phyloP scores from a whole-genome alignment of 2,329 filamentous ascomycete species.

The Aaosphaeria arxii region DNA sequence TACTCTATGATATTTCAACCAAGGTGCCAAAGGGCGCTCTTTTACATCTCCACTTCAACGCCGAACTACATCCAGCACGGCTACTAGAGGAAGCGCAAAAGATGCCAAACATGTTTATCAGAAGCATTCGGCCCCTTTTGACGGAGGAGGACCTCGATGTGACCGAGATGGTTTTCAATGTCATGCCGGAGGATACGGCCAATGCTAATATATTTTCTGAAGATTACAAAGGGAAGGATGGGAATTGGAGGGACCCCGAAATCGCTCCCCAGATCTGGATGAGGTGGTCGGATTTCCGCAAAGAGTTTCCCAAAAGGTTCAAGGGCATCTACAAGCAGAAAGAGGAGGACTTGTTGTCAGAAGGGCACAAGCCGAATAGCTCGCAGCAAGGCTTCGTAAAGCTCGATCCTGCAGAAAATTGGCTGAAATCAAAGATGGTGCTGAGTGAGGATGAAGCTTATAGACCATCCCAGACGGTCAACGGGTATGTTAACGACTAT shows the following conservation, averaged over 20 bases:
- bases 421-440: slow-evolving; percentile 62
- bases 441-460: slow-evolving; percentile 62
- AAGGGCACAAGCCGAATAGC: slow-evolving; percentile 6
- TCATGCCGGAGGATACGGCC: slow-evolving; percentile 35
- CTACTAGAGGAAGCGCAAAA: slow-evolving; percentile 55
- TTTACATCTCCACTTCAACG: slow-evolving; percentile 75
- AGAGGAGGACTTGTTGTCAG: slow-evolving; percentile 1
- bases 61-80: slow-evolving; percentile 62
- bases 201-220: slow-evolving; percentile 47
- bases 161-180: slow-evolving; percentile 63
- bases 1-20: slow-evolving; percentile 55
- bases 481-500: slow-evolving; percentile 50
- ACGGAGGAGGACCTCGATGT: slow-evolving; percentile 42
- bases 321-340: slow-evolving; percentile 6
- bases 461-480: slow-evolving; percentile 43
- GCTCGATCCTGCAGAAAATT: slow-evolving; percentile 40
- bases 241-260: slow-evolving; percentile 16
- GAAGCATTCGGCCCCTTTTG: slow-evolving; percentile 55
- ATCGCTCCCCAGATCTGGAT: slow-evolving; percentile 35
- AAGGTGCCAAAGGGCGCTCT: slow-evolving; percentile 69
- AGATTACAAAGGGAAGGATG: slow-evolving; percentile 41
- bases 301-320: slow-evolving; percentile 36
- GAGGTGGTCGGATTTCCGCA: slow-evolving; percentile 45
- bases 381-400: slow-evolving; percentile 10
- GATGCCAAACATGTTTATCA: slow-evolving; percentile 65